phyloP scores from a whole-genome alignment of 495 filamentous ascomycete genomes.

The Neurospora africana region DNA sequence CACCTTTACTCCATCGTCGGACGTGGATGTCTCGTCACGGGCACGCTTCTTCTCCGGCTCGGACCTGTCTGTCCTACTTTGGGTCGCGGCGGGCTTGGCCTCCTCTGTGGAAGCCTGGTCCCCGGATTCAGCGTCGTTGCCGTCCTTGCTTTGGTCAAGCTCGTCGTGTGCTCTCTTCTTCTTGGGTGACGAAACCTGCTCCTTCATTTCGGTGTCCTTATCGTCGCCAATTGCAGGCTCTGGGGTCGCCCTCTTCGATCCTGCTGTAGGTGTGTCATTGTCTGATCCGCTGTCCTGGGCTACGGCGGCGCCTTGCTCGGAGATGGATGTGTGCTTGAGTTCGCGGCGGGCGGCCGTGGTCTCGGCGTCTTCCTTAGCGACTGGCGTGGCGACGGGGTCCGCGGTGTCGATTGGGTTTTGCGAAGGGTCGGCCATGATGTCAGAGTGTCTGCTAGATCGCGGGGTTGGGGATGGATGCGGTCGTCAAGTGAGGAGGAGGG shows the following conservation, averaged over 20 bases:
- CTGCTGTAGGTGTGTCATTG: not conserved
- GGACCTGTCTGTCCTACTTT: slow-evolving; percentile 31
- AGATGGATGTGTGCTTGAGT: slow-evolving; percentile 43
- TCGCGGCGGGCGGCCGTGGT: slow-evolving; percentile 45
- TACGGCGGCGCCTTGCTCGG: slow-evolving; percentile 16
- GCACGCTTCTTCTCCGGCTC: slow-evolving; percentile 49
- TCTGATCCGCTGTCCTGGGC: slow-evolving; percentile 12
- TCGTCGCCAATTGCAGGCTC: slow-evolving; percentile 18
- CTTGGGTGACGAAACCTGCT: slow-evolving; percentile 43
- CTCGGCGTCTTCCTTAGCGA: slow-evolving; percentile 39
- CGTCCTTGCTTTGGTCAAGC: slow-evolving; percentile 32
- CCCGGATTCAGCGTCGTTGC: slow-evolving; percentile 14
- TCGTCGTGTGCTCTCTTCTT: slow-evolving; percentile 47
- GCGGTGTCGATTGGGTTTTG: slow-evolving; percentile 24
- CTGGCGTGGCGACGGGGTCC: slow-evolving; percentile 14
- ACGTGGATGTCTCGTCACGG: slow-evolving; percentile 20
- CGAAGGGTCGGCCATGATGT: slow-evolving; percentile 26
- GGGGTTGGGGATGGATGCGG: not conserved
- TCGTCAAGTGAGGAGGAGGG: slow-evolving; percentile 1
- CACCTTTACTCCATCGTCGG: slow-evolving; percentile 1
- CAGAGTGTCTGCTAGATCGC: slow-evolving; percentile 3
- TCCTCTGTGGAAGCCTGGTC: slow-evolving; percentile 29
- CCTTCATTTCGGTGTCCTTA: slow-evolving; percentile 28
- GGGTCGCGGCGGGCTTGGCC: slow-evolving; percentile 9
- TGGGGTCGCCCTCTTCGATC: slow-evolving; percentile 15